Conservation (phyloP, 768 basidiomycete species). For the Termitomyces sp. region DNA sequence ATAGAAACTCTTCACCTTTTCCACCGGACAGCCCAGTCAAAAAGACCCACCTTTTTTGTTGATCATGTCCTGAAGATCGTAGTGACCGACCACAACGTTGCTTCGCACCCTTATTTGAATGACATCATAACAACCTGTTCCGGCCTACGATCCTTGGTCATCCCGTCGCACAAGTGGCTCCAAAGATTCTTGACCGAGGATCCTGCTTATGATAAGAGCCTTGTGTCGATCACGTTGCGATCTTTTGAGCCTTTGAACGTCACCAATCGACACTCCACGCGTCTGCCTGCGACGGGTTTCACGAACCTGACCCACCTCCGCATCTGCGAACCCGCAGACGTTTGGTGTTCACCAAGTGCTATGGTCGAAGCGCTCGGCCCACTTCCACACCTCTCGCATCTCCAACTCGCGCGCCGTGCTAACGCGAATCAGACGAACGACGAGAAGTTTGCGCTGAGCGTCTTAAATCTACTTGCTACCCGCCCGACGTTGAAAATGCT, state of each 20-base stretch:
- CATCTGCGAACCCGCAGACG: conserved; percentile 36
- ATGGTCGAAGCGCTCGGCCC: conserved; percentile 32
- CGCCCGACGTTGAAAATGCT: conserved; percentile 32
- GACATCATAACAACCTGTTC: conserved; percentile 33
- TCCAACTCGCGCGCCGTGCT: conserved; percentile 38
- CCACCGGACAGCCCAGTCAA: conserved; percentile 32
- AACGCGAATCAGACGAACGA: conserved; percentile 44
- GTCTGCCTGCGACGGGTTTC: conserved; percentile 3
- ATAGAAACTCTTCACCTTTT: conserved; percentile 30
- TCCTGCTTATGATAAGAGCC: conserved; percentile 15
- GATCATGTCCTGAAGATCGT: conserved; percentile 36
- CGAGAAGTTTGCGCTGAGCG: conserved; percentile 31
- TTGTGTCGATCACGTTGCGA: conserved; percentile 28
- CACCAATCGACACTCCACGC: background rate
- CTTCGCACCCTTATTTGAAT: conserved; percentile 20
- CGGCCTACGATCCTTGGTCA: conserved; percentile 28
- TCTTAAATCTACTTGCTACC: conserved; percentile 27
- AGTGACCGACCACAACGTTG: conserved; percentile 25
- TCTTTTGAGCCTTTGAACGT: conserved; percentile 23
- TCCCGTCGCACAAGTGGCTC: conserved; percentile 25
- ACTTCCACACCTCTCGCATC: conserved; percentile 36
- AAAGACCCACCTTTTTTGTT: conserved; percentile 26
- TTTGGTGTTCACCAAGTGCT: conserved; percentile 33
- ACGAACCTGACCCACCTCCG: conserved; percentile 34
- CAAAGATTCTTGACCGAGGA: conserved; percentile 15